Percentiles rank a stretch among this genome's conserved stretches.
These are phyloP conservation scores for Mikania micrantha DNA, from an alignment of 129 eudicot genomes.

Conservation along the genomic window DNA sequence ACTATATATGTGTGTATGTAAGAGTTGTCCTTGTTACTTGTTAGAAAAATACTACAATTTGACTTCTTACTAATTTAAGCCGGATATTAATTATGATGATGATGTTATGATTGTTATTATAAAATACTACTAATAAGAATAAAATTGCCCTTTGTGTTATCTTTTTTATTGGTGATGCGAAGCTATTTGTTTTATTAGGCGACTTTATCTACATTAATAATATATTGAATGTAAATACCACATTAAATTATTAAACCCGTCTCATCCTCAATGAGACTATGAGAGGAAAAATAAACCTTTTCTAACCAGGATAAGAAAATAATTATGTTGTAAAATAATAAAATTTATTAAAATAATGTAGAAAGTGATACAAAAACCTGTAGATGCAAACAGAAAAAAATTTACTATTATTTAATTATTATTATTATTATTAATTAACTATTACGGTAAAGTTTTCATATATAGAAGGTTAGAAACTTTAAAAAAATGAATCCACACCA, in stretches of 20 bases:
- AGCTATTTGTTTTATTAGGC: constrained; percentile 12
- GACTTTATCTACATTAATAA: background rate
- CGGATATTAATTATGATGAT: too few species aligned
- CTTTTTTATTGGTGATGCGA: background rate
- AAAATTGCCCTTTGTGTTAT: background rate
- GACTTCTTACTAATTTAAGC: constrained; percentile 1
- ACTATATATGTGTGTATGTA: too few species aligned
- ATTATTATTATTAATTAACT: too few species aligned
- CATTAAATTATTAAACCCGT: background rate
- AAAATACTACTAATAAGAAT: too few species aligned
- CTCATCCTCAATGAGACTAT: background rate
- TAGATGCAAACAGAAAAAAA: too few species aligned
- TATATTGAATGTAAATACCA: background rate
- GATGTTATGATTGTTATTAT: background rate
- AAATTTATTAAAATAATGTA: background rate
- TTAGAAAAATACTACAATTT: background rate
- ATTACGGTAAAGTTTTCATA: too few species aligned
- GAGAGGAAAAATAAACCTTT: background rate
- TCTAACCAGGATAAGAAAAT: background rate
- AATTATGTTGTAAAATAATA: background rate
- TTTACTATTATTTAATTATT: too few species aligned
- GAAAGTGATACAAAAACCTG: background rate
- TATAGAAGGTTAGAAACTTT: too few species aligned
- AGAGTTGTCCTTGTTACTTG: too few species aligned
- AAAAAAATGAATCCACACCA: too few species aligned